Evolutionary conservation across 768 basidiomycete species (phyloP).

Genomic region (Lactarius psammicola): DNA sequence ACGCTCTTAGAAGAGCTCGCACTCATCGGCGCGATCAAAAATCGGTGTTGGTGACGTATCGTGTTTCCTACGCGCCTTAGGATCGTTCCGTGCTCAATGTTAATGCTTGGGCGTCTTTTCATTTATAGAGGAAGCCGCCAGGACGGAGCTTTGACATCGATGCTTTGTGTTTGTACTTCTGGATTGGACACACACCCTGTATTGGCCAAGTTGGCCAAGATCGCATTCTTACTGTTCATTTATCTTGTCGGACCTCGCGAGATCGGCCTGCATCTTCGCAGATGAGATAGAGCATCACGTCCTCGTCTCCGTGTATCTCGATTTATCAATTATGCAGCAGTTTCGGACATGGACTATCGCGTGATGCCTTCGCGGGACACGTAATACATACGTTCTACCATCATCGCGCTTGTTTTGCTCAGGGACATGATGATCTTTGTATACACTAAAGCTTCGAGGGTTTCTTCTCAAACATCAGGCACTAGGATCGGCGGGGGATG

Average conservation of each 20-base stretch:
- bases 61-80: background rate
- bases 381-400: too few species aligned
- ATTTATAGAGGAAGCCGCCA: background rate
- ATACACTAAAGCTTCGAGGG: too few species aligned
- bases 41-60: background rate
- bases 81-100: background rate
- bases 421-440: too few species aligned
- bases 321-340: background rate
- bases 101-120: background rate
- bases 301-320: background rate
- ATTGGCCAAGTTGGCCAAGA: background rate
- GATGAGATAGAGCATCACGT: background rate
- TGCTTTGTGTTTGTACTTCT: background rate
- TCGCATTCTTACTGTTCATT: background rate
- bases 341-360: background rate
- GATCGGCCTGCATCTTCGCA: background rate
- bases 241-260: background rate
- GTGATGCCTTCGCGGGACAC: background rate
- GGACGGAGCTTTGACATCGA: background rate
- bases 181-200: background rate
- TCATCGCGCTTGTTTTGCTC: too few species aligned
- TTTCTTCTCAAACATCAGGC: too few species aligned
- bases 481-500: too few species aligned
- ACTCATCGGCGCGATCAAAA: conserved; percentile 46
- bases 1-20: conserved; percentile 85